Evolutionary conservation across 345 rosid species (phyloP).

Genomic region (Physaria fendleri): DNA sequence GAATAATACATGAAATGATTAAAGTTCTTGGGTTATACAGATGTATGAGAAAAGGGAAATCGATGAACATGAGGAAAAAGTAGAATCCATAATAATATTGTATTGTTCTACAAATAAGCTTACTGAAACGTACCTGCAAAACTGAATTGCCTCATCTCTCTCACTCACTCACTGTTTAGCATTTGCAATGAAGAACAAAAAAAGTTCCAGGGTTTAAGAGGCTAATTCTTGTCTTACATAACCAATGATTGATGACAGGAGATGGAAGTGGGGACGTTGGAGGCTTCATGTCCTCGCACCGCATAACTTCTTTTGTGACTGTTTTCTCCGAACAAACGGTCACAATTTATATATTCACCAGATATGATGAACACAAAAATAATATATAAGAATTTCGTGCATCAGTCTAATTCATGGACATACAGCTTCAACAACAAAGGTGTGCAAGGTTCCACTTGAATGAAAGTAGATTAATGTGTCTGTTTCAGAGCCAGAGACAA

Average conservation of each 20-base stretch:
- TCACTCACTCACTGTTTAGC: not conserved
- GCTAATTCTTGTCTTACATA: not conserved
- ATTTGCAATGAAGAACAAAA: not conserved
- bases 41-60: not conserved
- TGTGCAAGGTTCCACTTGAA: no score
- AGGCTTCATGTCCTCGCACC: slow-evolving; percentile 80
- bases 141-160: slow-evolving; percentile 16
- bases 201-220: slow-evolving; percentile 8
- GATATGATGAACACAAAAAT: no score
- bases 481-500: no score
- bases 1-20: not conserved
- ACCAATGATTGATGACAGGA: slow-evolving; percentile 25
- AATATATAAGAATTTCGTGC: no score
- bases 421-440: no score
- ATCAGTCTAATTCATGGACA: no score
- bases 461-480: no score
- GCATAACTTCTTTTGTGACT: no score
- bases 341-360: no score
- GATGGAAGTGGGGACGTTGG: slow-evolving; percentile 62
- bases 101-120: slow-evolving; percentile 11
- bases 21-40: not conserved
- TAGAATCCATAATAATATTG: not conserved
- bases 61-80: not conserved
- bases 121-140: slow-evolving; percentile 25
- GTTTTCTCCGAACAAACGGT: no score